Evolutionary conservation across 192 early-diverging fungal genomes (phyloP), one percentile per base, ranked within the genome.

Genomic region (Coemansia sp.): DNA sequence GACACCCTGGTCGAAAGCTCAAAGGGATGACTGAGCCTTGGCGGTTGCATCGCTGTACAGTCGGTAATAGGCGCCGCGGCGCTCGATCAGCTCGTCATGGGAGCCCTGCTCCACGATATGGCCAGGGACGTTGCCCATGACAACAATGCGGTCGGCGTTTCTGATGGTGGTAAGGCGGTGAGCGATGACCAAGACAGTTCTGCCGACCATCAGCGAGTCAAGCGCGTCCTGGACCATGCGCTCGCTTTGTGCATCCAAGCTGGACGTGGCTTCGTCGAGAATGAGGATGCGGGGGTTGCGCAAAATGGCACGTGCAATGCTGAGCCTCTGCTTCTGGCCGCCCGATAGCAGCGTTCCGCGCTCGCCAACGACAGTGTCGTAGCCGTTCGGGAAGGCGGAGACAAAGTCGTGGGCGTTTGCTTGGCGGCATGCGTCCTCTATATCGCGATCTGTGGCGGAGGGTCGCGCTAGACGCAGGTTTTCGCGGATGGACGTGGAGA

Each of bases 131-230:
- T 73, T 67, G 60, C 77, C 49, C 84, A 92, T 88, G 60, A 91
- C 90, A n/a, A 92, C 89, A 62, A 93, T 93, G 56, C 81, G 56
- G 76, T 92, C 89, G 20, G 92, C 92, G 66, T 88, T 86, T 35
- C 87, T 85, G 68, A 96, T 92, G 8, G 94, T 96, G 20, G 88
- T 88, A 57, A 96, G 76, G 39, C 94, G 86, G 68, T 94, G 87
- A 4, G 94, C 94, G 78, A 96, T 91, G 8, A 92, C 87, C 60
- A 96, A 84, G 38, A 92, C 92, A 1, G 94, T 96, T 44, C 93
- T 84, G 52, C 90, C 91, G 34, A 86, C 68, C 78, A 89, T 85
- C 36, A 91, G 77, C 8, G 74, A 71, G 67, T 94, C 93, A 14
- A 94, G 68, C 6, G 93, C 91, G 39, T 78, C 78, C 76, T 93